Evolutionary conservation across 2,329 filamentous ascomycete species (phyloP).

Genomic region (Annulohypoxylon truncatum): DNA sequence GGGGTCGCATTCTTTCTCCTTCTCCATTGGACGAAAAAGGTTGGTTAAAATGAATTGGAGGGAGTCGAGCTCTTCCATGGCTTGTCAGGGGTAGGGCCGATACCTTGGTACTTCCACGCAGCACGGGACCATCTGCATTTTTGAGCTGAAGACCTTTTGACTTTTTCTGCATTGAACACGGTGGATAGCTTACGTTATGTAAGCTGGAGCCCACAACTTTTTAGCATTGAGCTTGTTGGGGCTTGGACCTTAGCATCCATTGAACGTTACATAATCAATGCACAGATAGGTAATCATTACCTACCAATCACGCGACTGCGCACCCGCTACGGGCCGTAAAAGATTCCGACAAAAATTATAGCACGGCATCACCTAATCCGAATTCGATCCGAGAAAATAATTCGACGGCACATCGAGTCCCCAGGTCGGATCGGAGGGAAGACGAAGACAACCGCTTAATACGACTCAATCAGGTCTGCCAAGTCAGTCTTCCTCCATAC

Average conservation of each 20-base stretch:
- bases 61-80: neutral
- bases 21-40: constrained; percentile 22
- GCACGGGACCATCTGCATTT: constrained; percentile 10
- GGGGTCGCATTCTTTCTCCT: constrained; percentile 21
- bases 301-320: constrained; percentile 26
- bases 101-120: neutral
- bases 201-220: constrained; percentile 9
- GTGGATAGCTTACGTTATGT: constrained; percentile 7
- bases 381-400: constrained; percentile 19
- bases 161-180: neutral
- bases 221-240: neutral
- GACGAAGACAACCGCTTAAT: neutral
- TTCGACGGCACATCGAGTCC: constrained; percentile 12
- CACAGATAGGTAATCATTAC: too few relatives aligned
- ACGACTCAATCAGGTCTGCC: neutral
- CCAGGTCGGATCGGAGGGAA: constrained; percentile 17
- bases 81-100: constrained; percentile 3
- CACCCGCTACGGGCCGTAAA: constrained; percentile 20
- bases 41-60: constrained; percentile 6
- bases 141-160: neutral
- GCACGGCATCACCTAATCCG: neutral
- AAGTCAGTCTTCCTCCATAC: neutral
- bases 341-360: constrained; percentile 34
- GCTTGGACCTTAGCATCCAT: neutral
- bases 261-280: neutral